A percentile compares a stretch with the other conserved stretches of the same genome.
These are phyloP conservation scores for Oenanthe sinensis DNA, from an alignment of 129 eudicot species.

Conservation along the genomic window DNA sequence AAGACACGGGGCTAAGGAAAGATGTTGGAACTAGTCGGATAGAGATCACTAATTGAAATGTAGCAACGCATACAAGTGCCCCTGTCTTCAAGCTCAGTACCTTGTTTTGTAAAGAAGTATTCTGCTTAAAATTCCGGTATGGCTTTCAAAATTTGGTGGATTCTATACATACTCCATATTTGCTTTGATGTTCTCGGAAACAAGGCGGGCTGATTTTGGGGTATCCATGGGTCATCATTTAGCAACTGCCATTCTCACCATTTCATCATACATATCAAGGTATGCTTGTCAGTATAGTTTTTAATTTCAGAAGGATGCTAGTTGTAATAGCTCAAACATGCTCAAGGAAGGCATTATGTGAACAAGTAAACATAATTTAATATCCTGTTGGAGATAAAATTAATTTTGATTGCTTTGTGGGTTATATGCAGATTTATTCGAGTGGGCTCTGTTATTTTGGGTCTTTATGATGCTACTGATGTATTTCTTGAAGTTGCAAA, in stretches of 20 bases:
- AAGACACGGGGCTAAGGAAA: slow-evolving; percentile 53
- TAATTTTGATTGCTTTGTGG: background rate
- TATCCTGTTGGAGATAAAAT: background rate
- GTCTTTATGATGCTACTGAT: slow-evolving; percentile 87
- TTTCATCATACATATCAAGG: slow-evolving; percentile 62
- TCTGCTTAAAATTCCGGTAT: background rate
- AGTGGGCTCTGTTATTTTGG: slow-evolving; percentile 78
- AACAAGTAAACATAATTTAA: background rate
- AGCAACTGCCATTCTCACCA: slow-evolving; percentile 57
- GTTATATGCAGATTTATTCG: slow-evolving; percentile 55
- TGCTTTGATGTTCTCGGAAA: slow-evolving; percentile 86
- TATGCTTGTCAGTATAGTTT: slow-evolving; percentile 14
- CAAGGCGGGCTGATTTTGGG: slow-evolving; percentile 87
- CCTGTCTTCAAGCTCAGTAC: background rate
- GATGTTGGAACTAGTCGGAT: slow-evolving; percentile 58
- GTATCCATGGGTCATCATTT: slow-evolving; percentile 94
- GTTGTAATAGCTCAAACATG: background rate
- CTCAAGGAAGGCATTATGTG: background rate
- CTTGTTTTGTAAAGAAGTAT: background rate
- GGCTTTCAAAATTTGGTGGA: slow-evolving; percentile 31
- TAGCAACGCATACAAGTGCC: background rate
- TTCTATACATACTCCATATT: slow-evolving; percentile 77
- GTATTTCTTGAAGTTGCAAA: slow-evolving; percentile 82
- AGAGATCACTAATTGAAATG: slow-evolving; percentile 20
- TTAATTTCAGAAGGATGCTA: background rate